phyloP scores from a whole-genome alignment of 2,329 filamentous ascomycete species.

The Microsporum canis region DNA sequence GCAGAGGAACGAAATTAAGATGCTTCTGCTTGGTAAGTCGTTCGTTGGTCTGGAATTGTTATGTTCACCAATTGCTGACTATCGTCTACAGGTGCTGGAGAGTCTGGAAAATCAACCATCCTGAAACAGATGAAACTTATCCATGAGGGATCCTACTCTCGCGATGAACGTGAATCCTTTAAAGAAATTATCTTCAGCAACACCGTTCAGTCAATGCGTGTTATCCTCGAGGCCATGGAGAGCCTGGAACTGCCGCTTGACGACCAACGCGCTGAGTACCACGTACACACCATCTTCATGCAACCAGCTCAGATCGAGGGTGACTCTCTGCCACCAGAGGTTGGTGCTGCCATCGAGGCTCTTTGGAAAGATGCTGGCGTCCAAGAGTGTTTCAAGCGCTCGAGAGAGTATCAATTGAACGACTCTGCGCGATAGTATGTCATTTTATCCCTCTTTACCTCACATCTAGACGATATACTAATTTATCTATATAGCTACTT shows the following conservation, averaged over 20 bases:
- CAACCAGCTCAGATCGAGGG: conserved; percentile 94
- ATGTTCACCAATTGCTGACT: not conserved
- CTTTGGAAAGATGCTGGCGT: conserved; percentile 90
- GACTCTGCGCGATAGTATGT: conserved; percentile 90
- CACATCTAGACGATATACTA: not conserved
- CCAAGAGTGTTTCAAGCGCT: conserved; percentile 89
- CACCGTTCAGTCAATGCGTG: conserved; percentile 59
- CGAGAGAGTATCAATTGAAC: conserved; percentile 90
- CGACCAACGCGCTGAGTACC: conserved; percentile 87
- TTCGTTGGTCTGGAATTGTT: not conserved
- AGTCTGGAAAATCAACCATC: conserved; percentile 91
- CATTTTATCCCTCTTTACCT: not conserved
- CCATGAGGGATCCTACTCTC: conserved; percentile 95
- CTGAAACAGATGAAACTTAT: conserved; percentile 99
- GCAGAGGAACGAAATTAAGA: conserved; percentile 99
- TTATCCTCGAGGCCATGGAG: conserved; percentile 58
- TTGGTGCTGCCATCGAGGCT: conserved; percentile 82
- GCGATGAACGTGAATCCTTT: conserved; percentile 65
- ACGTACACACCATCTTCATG: conserved; percentile 98
- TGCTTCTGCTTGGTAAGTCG: conserved; percentile 84
- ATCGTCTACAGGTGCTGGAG: conserved; percentile 65
- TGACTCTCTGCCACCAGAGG: conserved; percentile 85
- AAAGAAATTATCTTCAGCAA: conserved; percentile 64
- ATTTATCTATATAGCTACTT: conserved; percentile 59
- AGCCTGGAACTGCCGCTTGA: conserved; percentile 69